Evolutionary conservation across 352 stramenopile genomes (phyloP), one percentile per base, ranked within the genome.

Genomic region (Poterioochromonas sp.): DNA sequence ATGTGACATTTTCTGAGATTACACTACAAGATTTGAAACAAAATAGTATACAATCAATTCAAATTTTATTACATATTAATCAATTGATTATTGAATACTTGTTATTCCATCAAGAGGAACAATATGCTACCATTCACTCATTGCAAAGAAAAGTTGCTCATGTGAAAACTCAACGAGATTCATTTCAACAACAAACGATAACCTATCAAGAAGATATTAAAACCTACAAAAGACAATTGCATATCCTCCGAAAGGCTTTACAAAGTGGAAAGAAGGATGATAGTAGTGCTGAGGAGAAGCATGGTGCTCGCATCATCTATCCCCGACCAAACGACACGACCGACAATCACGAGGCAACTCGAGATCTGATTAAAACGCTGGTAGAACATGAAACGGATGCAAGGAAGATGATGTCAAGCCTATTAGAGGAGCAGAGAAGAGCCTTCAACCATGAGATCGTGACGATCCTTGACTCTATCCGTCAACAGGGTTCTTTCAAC

Each of bases 11-110:
- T 64, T 76, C 5, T 34, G 69, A 76, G 34, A 41, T 64, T 20
- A 29, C 1, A 47, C 0, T 3, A 15, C 8, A 43, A 64, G 69
- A 76, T 65, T 12, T 76, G n/a, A 62, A 76, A 47, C 8, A 40
- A 18, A 64, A 62, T 47, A 64, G 41, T 32, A 64, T 76, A 34
- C 3, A 76, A 18, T 29, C 5, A 47, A 47, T 49, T 20, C 2
- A 8, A 35, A 64, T 40, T 47, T 12, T 76, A 1, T 12, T 76
- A 43, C n/a, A 64, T 32, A 18, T 76, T 18, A 76, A 63, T 40
- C 69, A 76, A 64, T 49, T 76, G 26, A 62, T 64, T 29, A 43
- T 76, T 15, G 69, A 76, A 64, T 76, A 76, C 37, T 47, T 76
- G n/a, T 47, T 76, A 64, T 32, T 43, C n/a, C 20, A 32, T 47